These are phyloP conservation scores for Fusarium euwallaceae DNA, from an alignment of 2,329 filamentous ascomycete genomes.

Conservation along the genomic window DNA sequence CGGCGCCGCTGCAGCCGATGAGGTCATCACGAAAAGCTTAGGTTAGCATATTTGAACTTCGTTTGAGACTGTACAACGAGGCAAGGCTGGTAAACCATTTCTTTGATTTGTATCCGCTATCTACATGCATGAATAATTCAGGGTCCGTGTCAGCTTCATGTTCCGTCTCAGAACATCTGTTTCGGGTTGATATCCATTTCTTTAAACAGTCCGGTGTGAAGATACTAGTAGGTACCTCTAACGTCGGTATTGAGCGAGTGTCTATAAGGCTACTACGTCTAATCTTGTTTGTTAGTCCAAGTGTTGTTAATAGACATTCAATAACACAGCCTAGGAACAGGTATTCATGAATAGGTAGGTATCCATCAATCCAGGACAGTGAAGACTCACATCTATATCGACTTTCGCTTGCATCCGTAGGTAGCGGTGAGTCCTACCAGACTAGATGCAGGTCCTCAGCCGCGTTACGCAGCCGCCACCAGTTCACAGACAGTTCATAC, in stretches of 20 bases:
- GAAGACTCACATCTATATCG: background rate
- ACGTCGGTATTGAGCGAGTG: background rate
- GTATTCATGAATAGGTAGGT: background rate
- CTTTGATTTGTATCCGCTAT: background rate
- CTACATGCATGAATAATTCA: background rate
- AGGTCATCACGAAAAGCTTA: conserved; percentile 39
- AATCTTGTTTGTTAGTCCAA: background rate
- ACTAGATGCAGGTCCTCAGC: conserved; percentile 16
- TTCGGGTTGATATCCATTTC: background rate
- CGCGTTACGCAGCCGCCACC: background rate
- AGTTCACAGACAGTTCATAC: background rate
- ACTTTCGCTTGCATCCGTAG: background rate
- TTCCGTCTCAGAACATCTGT: background rate
- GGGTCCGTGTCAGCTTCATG: background rate
- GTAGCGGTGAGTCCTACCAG: conserved; percentile 13
- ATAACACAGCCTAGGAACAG: background rate
- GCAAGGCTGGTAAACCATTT: background rate
- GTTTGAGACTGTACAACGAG: background rate
- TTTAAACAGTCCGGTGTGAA: background rate
- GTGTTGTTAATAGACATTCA: background rate
- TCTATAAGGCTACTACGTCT: background rate
- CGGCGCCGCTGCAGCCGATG: conserved; percentile 32
- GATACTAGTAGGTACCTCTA: background rate
- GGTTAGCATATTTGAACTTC: conserved; percentile 33
- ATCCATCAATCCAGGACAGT: background rate